These are phyloP conservation scores for Exserohilum turcica DNA, from an alignment of 2,329 filamentous ascomycete genomes.

Conservation along the genomic window DNA sequence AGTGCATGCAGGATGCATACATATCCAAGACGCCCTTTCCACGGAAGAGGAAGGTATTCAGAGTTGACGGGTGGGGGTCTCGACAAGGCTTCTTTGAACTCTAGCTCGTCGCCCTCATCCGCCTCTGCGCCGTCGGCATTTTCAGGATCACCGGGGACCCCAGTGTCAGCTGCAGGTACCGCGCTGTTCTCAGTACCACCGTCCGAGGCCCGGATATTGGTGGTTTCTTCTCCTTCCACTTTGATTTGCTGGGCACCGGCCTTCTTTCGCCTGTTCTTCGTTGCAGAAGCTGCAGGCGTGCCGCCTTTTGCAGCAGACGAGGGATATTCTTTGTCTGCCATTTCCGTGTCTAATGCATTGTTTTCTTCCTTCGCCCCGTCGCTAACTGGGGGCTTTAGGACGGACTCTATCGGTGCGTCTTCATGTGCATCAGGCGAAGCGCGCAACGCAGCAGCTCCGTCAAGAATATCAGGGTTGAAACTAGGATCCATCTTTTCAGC, in stretches of 20 bases:
- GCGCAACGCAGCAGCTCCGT: conserved; percentile 49
- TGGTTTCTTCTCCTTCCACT: conserved; percentile 26
- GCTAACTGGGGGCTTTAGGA: conserved; percentile 15
- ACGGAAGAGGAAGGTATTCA: conserved; percentile 80
- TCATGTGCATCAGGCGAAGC: conserved; percentile 52
- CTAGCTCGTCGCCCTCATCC: conserved; percentile 60
- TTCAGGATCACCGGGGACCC: conserved; percentile 55
- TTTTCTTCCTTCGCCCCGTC: conserved; percentile 20
- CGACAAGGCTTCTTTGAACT: conserved; percentile 62
- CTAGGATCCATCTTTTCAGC: conserved; percentile 39
- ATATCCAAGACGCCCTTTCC: conserved; percentile 89
- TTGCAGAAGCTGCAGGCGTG: conserved; percentile 17
- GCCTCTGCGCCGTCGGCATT: conserved; percentile 48
- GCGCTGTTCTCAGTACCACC: conserved; percentile 23
- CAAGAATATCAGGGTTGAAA: conserved; percentile 49
- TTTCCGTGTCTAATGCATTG: conserved; percentile 21
- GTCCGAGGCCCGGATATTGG: conserved; percentile 14
- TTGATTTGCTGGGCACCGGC: conserved; percentile 33
- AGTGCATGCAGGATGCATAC: conserved; percentile 57
- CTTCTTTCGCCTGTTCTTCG: conserved; percentile 35
- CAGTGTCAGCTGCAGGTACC: conserved; percentile 20
- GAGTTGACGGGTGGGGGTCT: conserved; percentile 82
- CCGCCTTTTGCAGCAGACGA: conserved; percentile 19
- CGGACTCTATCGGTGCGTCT: conserved; percentile 12
- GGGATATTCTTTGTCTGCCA: conserved; percentile 18